Conservation (phyloP, 2,329 filamentous ascomycete genomes). For the Ophiostoma tasmaniense region DNA sequence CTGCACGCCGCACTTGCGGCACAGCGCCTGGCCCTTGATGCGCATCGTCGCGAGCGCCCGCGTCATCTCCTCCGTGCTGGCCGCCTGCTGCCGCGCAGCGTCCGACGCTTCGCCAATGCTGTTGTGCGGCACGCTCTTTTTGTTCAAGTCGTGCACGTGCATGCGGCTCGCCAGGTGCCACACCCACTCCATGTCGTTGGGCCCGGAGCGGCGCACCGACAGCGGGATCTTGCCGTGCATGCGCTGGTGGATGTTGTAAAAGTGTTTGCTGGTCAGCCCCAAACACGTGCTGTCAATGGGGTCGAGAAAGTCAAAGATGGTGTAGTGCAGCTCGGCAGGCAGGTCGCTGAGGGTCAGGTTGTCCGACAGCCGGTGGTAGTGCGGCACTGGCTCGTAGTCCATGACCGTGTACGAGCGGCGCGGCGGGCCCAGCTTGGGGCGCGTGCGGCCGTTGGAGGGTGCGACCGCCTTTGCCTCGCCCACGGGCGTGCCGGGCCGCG, state of each 20-base stretch:
- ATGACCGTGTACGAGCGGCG: slow-evolving; percentile 53
- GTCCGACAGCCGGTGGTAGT: slow-evolving; percentile 39
- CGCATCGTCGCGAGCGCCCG: slow-evolving; percentile 39
- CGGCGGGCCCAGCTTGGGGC: slow-evolving; percentile 36
- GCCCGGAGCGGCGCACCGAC: slow-evolving; percentile 47
- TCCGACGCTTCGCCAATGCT: slow-evolving; percentile 11
- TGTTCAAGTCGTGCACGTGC: neutral
- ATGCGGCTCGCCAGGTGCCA: slow-evolving; percentile 46
- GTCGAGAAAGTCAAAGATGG: slow-evolving; percentile 54
- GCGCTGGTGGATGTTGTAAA: slow-evolving; percentile 50
- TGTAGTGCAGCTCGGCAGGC: slow-evolving; percentile 51
- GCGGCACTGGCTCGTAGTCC: slow-evolving; percentile 47
- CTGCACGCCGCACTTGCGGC: slow-evolving; percentile 52
- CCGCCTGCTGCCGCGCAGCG: slow-evolving; percentile 38
- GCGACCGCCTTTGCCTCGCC: neutral
- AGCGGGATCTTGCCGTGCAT: slow-evolving; percentile 50
- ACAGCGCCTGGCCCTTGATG: slow-evolving; percentile 51
- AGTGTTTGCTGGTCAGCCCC: slow-evolving; percentile 48
- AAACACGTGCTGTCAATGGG: slow-evolving; percentile 56
- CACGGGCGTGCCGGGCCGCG: neutral
- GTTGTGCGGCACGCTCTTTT: neutral
- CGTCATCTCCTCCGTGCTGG: slow-evolving; percentile 14
- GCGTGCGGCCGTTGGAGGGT: slow-evolving; percentile 14
- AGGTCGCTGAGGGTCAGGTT: slow-evolving; percentile 43
- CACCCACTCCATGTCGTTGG: slow-evolving; percentile 56